These are phyloP conservation scores for Pseudozyma hubeiensis DNA, from an alignment of 1,284 basidiomycete species.

Conservation along the genomic window DNA sequence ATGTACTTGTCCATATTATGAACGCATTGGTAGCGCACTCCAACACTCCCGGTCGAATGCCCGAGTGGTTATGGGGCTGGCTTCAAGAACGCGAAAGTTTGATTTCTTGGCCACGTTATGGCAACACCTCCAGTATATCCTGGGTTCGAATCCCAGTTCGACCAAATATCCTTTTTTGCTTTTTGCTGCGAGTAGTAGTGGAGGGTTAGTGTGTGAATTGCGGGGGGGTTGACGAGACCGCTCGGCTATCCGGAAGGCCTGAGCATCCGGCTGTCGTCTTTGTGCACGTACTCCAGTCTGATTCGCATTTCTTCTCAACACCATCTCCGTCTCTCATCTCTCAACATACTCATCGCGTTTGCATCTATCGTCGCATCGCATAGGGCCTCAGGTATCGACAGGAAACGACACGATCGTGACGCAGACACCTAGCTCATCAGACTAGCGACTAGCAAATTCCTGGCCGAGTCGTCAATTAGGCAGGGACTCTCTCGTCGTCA, in stretches of 20 bases:
- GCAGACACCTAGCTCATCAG: too few species aligned
- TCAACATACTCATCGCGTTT: too few species aligned
- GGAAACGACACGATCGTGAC: too few species aligned
- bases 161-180: constrained; percentile 30
- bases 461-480: not conserved
- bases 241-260: not conserved
- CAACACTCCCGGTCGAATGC: constrained; percentile 38
- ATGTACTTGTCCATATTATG: too few species aligned
- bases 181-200: not conserved
- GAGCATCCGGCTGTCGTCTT: too few species aligned
- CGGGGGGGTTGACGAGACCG: not conserved
- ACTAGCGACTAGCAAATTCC: too few species aligned
- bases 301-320: too few species aligned
- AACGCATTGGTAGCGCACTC: too few species aligned
- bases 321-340: too few species aligned
- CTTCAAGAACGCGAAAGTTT: constrained; percentile 37
- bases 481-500: not conserved
- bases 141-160: constrained; percentile 57
- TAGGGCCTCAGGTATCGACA: too few species aligned
- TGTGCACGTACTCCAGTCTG: too few species aligned
- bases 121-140: constrained; percentile 52
- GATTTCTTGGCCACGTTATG: constrained; percentile 49
- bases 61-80: constrained; percentile 57
- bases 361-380: too few species aligned
- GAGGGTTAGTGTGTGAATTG: not conserved